Conservation (phyloP, 148 eudicot species). For the Pharnaceum exiguum region DNA sequence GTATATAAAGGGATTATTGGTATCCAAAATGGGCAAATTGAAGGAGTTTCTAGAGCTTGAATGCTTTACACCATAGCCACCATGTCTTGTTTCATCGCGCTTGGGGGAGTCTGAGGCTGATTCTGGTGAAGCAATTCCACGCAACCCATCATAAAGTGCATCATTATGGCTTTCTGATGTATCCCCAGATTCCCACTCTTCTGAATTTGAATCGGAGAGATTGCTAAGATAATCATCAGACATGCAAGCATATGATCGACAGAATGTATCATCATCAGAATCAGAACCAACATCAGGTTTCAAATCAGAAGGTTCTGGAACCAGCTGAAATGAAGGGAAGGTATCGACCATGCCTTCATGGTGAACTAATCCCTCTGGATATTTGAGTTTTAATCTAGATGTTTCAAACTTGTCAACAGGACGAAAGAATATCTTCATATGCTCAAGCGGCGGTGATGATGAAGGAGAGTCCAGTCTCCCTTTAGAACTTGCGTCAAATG, state of each 20-base stretch:
- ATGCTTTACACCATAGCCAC: constrained; percentile 15
- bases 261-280: constrained; percentile 91
- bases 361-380: constrained; percentile 55
- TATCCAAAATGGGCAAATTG: constrained; percentile 47
- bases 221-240: constrained; percentile 62
- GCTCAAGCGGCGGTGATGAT: constrained; percentile 90
- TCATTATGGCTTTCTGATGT: constrained; percentile 42
- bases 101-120: constrained; percentile 56
- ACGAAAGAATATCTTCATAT: constrained; percentile 86
- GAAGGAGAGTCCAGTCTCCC: constrained; percentile 41
- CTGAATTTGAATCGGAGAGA: constrained; percentile 76
- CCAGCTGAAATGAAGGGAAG: constrained; percentile 90
- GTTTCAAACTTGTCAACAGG: constrained; percentile 58
- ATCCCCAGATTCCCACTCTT: constrained; percentile 78
- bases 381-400: constrained; percentile 62
- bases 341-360: constrained; percentile 45
- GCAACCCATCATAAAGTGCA: constrained; percentile 46
- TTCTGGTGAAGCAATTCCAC: constrained; percentile 46
- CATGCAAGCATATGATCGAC: constrained; percentile 66
- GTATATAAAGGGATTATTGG: constrained; percentile 35
- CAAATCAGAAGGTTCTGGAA: constrained; percentile 53
- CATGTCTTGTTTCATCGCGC: constrained; percentile 22
- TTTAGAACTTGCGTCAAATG: constrained; percentile 27
- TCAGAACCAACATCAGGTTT: constrained; percentile 50
- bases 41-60: constrained; percentile 24